Base-by-base conservation (phyloP, 495 filamentous ascomycete genomes). In the Xylaria grammica region DNA sequence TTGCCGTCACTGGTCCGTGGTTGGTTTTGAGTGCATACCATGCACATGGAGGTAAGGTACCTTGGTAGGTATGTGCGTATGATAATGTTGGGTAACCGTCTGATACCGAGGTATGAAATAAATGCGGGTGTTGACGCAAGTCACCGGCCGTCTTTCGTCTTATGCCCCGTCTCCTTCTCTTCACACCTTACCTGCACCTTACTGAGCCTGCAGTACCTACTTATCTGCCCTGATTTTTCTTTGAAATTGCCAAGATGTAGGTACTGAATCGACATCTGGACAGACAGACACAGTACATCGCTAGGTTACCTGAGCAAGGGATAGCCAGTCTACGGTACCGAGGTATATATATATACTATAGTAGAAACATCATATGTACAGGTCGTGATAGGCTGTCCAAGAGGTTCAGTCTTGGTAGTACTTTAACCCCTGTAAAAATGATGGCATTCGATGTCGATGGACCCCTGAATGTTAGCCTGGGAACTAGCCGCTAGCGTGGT, bases 401-500 rank as follows among this genome's bases (percentile, higher is more conserved):
- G n/a, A n/a, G n/a, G n/a, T n/a, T n/a, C n/a, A n/a, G n/a, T n/a
- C 20, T 40, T 46, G 42, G 55, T 22, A 55, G 7, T 56, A 29
- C 36, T 45, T 58, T 58, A 58, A 29, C 26, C 36, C 54, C 34
- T 55, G 52, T 40, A 55, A 22, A 4, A 9, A 32, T 8, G n/a
- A 40, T 11, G 32, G 32, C 11, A 11, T 4, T 11, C 11, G 32
- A 36, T 11, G 5, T 9, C 29, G 26, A 15, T 7, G 26, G 2
- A 40, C 53, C 53, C 52, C 38, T 44, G 40, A n/a, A 8, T n/a
- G 40, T 26, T 49, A 6, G 4, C 45, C 22, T 4, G 48, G 68
- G 58, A 67, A 59, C 58, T 55, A 66, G 45, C 53, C 52, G 60
- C 44, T 71, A 68, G 68, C 66, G 70, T 48, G 30, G 2, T 11